Base-by-base conservation (phyloP, 108 stramenopile genomes). In the Fragilaria radians region DNA sequence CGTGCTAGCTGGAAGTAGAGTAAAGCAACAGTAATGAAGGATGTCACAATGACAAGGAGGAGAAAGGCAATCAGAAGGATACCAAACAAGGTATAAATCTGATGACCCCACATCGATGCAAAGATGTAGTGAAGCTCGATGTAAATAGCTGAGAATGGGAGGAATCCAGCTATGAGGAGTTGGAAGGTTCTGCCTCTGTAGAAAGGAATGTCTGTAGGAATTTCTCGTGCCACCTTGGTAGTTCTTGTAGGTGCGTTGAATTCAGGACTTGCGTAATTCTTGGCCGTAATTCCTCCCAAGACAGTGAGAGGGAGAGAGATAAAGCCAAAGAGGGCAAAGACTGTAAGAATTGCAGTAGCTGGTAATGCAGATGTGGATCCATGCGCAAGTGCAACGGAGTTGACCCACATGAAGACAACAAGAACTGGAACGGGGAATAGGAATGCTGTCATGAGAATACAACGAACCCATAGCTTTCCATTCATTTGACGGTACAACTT, bases 111-210 rank as follows among this genome's bases (percentile, higher is more conserved):
- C 28, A 99, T 75, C 21, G 94, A 88, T 4, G 84, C 79, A 67
- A 99, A 63, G 52, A 99, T 97, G 80, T 97, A 98, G 78, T 93
- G 96, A 5, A 99, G 86, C 81, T 99, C 99, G 14, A 99, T 93
- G 71, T 91, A 96, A 76, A 93, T 86, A 5, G 97, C 89, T 4
- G 96, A 96, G 61, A 99, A 99, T 33, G 97, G 97, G 7, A 99
- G 73, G 46, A 98, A 86, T 28, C 97, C 98, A 19, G 95, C 96
- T 52, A 99, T 79, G 28, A 80, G 46, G 5, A 96, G 67, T 5
- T 88, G 83, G 70, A 97, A 93, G 19, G 79, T 77, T 22, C 82
- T 42, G 47, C 85, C 68, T 86, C 93, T 88, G 69, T 88, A 97
- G 94, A 94, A 97, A 5, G 95, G 89, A 56, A 90, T 89, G 72